Evolutionary conservation across 2,329 filamentous ascomycete species (phyloP).

Genomic region (Chaetomiaceae sp.): DNA sequence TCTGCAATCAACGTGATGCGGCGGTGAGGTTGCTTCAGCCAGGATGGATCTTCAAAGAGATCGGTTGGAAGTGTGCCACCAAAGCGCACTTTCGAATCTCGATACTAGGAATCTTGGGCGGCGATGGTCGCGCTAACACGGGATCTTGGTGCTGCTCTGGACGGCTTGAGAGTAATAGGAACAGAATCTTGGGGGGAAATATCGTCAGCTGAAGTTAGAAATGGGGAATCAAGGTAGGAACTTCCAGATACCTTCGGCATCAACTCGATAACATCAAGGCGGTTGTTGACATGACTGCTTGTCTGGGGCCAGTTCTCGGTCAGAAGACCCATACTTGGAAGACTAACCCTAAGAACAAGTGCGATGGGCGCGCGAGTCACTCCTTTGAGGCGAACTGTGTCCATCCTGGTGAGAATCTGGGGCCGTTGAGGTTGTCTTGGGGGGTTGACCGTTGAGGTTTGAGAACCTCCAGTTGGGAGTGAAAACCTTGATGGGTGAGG

Average conservation of each 20-base stretch:
- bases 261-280: constrained; percentile 40
- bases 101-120: constrained; percentile 44
- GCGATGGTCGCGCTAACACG: constrained; percentile 53
- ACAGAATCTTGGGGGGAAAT: background rate
- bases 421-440: constrained; percentile 2
- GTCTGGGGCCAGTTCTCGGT: constrained; percentile 46
- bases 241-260: no score
- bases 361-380: constrained; percentile 47
- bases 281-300: constrained; percentile 49
- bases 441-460: background rate
- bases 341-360: constrained; percentile 40
- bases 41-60: constrained; percentile 43
- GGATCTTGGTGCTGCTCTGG: constrained; percentile 39
- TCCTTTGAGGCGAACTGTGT: constrained; percentile 24
- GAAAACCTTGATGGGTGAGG: no score
- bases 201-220: background rate
- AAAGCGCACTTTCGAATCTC: constrained; percentile 54
- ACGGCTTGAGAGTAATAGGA: constrained; percentile 22
- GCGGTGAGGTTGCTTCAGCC: constrained; percentile 34
- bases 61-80: constrained; percentile 45
- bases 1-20: constrained; percentile 47
- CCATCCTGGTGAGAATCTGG: constrained; percentile 26
- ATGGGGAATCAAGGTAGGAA: background rate
- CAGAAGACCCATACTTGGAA: constrained; percentile 43
- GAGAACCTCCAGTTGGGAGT: no score